Evolutionary conservation across 495 filamentous ascomycete genomes (phyloP).

Genomic region (Cairneyella variabilis): DNA sequence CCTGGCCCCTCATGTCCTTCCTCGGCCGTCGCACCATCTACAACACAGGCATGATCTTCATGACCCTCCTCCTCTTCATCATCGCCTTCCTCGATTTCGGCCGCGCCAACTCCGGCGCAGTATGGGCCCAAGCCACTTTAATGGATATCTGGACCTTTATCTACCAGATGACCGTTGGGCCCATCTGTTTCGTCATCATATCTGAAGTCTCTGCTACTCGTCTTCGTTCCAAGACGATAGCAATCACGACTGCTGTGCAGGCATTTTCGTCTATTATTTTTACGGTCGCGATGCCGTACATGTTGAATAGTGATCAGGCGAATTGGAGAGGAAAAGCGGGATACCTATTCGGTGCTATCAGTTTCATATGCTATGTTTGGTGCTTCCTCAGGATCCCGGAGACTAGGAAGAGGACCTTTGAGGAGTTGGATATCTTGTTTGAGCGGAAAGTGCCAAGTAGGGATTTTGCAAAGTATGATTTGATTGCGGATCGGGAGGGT

Average conservation of each 20-base stretch:
- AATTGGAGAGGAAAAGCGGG: constrained; percentile 68
- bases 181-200: constrained; percentile 56
- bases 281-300: constrained; percentile 68
- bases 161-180: constrained; percentile 55
- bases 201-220: constrained; percentile 52
- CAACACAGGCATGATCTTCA: constrained; percentile 41
- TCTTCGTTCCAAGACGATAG: constrained; percentile 53
- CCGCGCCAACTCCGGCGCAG: constrained; percentile 24
- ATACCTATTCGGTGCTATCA: constrained; percentile 62
- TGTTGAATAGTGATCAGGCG: constrained; percentile 68
- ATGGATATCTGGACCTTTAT: constrained; percentile 48
- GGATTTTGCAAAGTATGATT: neutral
- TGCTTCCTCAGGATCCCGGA: constrained; percentile 62
- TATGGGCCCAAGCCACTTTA: constrained; percentile 47
- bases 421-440: constrained; percentile 70
- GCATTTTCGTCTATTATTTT: constrained; percentile 63
- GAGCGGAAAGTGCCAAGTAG: constrained; percentile 53
- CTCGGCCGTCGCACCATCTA: constrained; percentile 53
- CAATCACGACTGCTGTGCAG: constrained; percentile 63
- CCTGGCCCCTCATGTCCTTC: constrained; percentile 17
- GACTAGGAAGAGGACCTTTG: constrained; percentile 60
- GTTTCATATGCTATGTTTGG: constrained; percentile 38
- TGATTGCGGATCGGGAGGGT: too few relatives aligned
- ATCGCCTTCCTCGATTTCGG: constrained; percentile 31
- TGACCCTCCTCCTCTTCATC: constrained; percentile 33